Base-by-base conservation (phyloP, 2,329 filamentous ascomycete genomes). In the Neurospora sp. region DNA sequence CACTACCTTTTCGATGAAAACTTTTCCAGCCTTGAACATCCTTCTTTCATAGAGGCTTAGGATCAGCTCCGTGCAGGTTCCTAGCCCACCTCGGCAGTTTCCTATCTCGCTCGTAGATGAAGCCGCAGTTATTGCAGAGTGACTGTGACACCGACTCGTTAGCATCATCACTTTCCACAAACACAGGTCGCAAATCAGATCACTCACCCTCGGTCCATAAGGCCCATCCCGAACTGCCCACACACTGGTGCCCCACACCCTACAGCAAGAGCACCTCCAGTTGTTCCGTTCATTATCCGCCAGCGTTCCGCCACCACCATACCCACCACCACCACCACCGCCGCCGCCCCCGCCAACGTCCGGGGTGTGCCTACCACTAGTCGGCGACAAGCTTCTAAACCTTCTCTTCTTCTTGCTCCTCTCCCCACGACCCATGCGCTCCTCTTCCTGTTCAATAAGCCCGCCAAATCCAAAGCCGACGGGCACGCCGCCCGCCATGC, bases 201-300 rank as follows among this genome's bases (percentile, higher is more conserved):
- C 68, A 81, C 91, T 86, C 83, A 96, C 92, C 81, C 92, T 91
- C 73, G 92, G 87, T 69, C 94, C 95, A 69, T 87, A 84, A 15
- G 96, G 96, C 33, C 96, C 96, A 81, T 98, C 94, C 75, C 96
- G 86, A 3, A 98, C 95, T 67, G 92, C 94, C 96, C 96, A 99
- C 8, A 97, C 93, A 37, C 93, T 91, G 67, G 90, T 90, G 17
- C 95, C 96, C 89, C 92, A 95, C 40, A 97, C 89, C 71, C 86
- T 86, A 79, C 96, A 99, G 80, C 98, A 95, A 65, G 84, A 84
- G 81, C 96, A 99, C 72, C 92, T 88, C 96, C 96, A 99, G 62
- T 86, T 89, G 73, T 87, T 84, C 74, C 94, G 87, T 83, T 98
- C 96, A 76, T 86, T 86, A 69, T 96, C 92, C 1, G 88, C 88